Evolutionary conservation across 495 filamentous ascomycete species (phyloP), one percentile per base, ranked within the genome.

Genomic region (Cercophora sp.): DNA sequence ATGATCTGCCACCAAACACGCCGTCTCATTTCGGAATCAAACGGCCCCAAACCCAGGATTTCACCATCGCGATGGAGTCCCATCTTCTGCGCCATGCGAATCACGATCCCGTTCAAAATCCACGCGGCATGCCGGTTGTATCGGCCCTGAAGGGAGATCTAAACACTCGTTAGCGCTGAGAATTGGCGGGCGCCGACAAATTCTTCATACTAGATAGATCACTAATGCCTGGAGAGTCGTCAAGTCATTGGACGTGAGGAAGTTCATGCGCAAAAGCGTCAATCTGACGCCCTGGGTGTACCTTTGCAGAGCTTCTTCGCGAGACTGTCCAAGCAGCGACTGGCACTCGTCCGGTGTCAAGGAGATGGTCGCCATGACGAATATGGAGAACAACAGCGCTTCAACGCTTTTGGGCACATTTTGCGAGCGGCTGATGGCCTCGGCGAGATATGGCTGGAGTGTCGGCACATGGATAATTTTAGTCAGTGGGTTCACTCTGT

Each of bases 1-100:
- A 86, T 70, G 27, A 88, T 85, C 54, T 85, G 81, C 85, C 84
- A 89, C 85, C 85, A 89, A 29, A 87, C 65, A 1, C 85, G 74
- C 46, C 85, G 75, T 15, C 85, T 75, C 63, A 85, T 83, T 57
- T 89, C 85, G 13, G 84, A 79, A 57, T 87, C 83, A 48, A 81
- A 79, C 2, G 84, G 77, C 4, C 75, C 57, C n/a, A 89, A 77
- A 0, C 82, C 79, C 52, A 88, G 80, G 13, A 78, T 70, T 9
- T 82, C 79, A 18, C 85, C 85, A 51, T 89, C 85, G 9, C 83
- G 79, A 60, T 88, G 85, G 1, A 88, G 71, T 0, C 85, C 85
- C 83, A 88, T 85, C 16, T 81, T 83, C 51, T 87, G 84, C 0
- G 85, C 85, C n/a, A 86, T 79, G 56, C 82, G 74, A 57, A 85